Evolutionary conservation across 176 grass and related monocot genomes (phyloP), one percentile per base, ranked within the genome.

Genomic region (Rhynchospora breviuscula): DNA sequence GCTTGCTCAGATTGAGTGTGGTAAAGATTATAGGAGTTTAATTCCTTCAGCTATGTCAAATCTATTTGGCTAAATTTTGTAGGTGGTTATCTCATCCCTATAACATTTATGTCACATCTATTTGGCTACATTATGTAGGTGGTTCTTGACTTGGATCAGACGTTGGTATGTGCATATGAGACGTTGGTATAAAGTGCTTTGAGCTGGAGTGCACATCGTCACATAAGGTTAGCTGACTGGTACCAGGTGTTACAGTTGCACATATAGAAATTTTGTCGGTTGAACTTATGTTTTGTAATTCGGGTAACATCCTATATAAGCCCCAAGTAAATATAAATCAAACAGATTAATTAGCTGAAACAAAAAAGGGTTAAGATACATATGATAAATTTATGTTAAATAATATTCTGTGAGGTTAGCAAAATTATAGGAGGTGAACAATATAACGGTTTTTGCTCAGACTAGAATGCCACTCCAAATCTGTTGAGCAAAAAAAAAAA

Each of bases 131-230:
- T 71, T 89, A 14, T 89, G 85, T 71, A 99, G 97, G 88, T 99
- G 70, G 97, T 99, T 79, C 93, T 99, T 74, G 97, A 99, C 74
- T 88, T 99, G 89, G 97, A 99, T 47, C 93, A 99, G 88, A 99
- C 97, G 85, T 87, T 99, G 90, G 93, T 99, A 85, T 99, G 93
- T 84, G 97, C 97, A 5, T 99, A 99, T 69, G 97, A 99, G n/a
- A 90, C 97, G 62, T 93, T 18, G 97, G 97, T 90, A 53, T 99
- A 67, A 92, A 92, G 86, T 99, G 91, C 83, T 99, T 99, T 84
- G 93, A 99, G 59, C 89, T 99, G 86, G 93, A 99, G 68, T 99
- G 93, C 79, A 83, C 90, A 74, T 96, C 97, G 1, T 85, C 84
- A 83, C 93, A 99, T 71, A 99, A 92, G 91, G 97, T 99, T 46